A percentile compares a stretch with the other conserved stretches of the same genome.
Evolutionary conservation across 345 rosid genomes (phyloP).

Genomic region (Arabidopsis thaliana): DNA sequence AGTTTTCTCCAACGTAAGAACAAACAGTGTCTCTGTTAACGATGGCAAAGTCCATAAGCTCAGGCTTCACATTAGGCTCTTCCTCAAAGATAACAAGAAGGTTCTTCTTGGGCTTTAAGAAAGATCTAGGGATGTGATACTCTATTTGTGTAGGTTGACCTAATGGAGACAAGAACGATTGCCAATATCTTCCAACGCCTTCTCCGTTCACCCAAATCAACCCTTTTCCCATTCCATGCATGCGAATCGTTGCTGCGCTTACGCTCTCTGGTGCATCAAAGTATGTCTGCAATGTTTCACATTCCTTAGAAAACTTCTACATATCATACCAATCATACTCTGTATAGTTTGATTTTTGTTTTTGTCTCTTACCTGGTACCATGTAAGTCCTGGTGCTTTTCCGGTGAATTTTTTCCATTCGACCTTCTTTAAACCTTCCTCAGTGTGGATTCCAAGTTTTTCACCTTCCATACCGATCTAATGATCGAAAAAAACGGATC

Average conservation of each 20-base stretch:
- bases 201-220: slow-evolving; percentile 88
- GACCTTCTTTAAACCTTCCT: slow-evolving; percentile 53
- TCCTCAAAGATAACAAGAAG: slow-evolving; percentile 77
- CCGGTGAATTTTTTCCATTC: slow-evolving; percentile 52
- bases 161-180: slow-evolving; percentile 71
- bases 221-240: slow-evolving; percentile 78
- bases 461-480: slow-evolving; percentile 77
- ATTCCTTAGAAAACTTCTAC: neutral
- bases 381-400: slow-evolving; percentile 54
- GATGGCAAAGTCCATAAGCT: slow-evolving; percentile 54
- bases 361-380: slow-evolving; percentile 70
- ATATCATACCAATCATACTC: neutral
- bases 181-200: slow-evolving; percentile 87
- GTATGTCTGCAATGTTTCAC: slow-evolving; percentile 51
- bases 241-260: slow-evolving; percentile 59
- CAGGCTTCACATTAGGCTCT: slow-evolving; percentile 61
- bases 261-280: slow-evolving; percentile 76
- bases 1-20: slow-evolving; percentile 57
- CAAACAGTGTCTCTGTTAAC: slow-evolving; percentile 82
- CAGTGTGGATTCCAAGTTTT: slow-evolving; percentile 47
- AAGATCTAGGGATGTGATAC: slow-evolving; percentile 89
- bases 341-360: neutral
- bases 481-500: neutral
- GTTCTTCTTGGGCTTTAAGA: slow-evolving; percentile 65
- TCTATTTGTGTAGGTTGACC: slow-evolving; percentile 70